phyloP scores from a whole-genome alignment of 768 basidiomycete genomes.

The Macrolepiota albuminosa region DNA sequence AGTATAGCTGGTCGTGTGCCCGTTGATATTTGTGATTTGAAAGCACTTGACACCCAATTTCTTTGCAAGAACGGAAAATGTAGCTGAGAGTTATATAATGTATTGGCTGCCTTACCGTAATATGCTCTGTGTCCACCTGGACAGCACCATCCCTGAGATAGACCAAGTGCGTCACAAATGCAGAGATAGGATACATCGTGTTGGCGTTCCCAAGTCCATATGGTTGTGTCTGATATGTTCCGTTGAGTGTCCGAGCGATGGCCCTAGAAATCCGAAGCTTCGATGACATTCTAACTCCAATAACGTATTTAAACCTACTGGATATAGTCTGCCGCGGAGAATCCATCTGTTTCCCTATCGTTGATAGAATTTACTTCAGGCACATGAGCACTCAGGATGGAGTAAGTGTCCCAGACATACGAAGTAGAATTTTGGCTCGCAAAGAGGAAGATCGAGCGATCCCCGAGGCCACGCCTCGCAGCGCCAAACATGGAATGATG shows the following conservation, averaged over 20 bases:
- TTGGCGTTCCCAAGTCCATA: constrained; percentile 57
- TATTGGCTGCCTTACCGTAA: constrained; percentile 49
- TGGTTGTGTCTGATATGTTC: constrained; percentile 44
- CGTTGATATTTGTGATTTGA: constrained; percentile 31
- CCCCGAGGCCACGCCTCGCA: constrained; percentile 71
- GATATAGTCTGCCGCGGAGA: constrained; percentile 82
- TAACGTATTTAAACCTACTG: constrained; percentile 34
- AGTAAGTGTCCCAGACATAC: constrained; percentile 40
- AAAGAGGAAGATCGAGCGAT: constrained; percentile 73
- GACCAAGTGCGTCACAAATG: constrained; percentile 83
- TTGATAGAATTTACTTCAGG: constrained; percentile 77
- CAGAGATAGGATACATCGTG: constrained; percentile 67
- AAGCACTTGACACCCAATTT: constrained; percentile 57
- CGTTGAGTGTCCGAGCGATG: constrained; percentile 67
- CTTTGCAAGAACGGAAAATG: constrained; percentile 26
- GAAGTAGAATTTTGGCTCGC: constrained; percentile 76
- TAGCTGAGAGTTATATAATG: background rate
- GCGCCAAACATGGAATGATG: constrained; percentile 87
- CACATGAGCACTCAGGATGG: background rate
- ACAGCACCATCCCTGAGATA: constrained; percentile 65
- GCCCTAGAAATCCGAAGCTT: constrained; percentile 36
- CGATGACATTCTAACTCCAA: background rate
- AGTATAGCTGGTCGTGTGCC: constrained; percentile 33
- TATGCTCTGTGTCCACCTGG: constrained; percentile 50
- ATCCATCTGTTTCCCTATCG: constrained; percentile 86